Evolutionary conservation across 345 rosid species (phyloP).

Genomic region (Gossypium raimondii): DNA sequence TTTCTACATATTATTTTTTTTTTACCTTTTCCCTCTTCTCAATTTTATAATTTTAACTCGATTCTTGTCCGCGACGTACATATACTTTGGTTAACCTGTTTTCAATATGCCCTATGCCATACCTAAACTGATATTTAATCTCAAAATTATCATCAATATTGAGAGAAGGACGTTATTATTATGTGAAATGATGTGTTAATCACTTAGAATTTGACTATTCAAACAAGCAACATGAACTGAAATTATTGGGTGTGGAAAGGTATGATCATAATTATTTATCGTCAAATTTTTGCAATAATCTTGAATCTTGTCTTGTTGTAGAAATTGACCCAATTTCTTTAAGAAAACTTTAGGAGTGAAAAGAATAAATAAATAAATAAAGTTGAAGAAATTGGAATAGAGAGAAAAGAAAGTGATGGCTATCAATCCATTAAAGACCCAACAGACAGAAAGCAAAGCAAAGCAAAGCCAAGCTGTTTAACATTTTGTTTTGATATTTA

Average conservation of each 20-base stretch:
- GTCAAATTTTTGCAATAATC: slow-evolving; percentile 1
- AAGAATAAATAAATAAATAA: background rate
- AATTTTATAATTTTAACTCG: too few species aligned
- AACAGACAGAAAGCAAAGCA: slow-evolving; percentile 50
- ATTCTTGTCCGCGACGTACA: too few species aligned
- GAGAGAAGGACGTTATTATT: too few species aligned
- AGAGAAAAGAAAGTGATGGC: slow-evolving; percentile 9
- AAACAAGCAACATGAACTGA: slow-evolving; percentile 11
- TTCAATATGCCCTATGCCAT: too few species aligned
- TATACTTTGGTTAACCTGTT: too few species aligned
- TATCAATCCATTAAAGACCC: slow-evolving; percentile 20
- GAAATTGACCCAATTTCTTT: background rate
- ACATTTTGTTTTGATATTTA: slow-evolving; percentile 36
- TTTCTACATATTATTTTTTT: too few species aligned
- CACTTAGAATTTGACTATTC: background rate
- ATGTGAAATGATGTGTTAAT: background rate
- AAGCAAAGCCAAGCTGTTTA: slow-evolving; percentile 35
- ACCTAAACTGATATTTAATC: too few species aligned
- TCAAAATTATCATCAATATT: too few species aligned
- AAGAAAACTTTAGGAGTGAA: background rate
- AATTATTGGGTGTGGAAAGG: background rate
- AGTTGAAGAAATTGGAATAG: background rate
- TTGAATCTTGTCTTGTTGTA: background rate
- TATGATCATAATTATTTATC: slow-evolving; percentile 5
- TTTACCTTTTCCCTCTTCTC: too few species aligned